A percentile compares a stretch with the other conserved stretches of the same genome.
Conservation (phyloP, 495 filamentous ascomycete species). For the Lasiosphaeria ovina region DNA sequence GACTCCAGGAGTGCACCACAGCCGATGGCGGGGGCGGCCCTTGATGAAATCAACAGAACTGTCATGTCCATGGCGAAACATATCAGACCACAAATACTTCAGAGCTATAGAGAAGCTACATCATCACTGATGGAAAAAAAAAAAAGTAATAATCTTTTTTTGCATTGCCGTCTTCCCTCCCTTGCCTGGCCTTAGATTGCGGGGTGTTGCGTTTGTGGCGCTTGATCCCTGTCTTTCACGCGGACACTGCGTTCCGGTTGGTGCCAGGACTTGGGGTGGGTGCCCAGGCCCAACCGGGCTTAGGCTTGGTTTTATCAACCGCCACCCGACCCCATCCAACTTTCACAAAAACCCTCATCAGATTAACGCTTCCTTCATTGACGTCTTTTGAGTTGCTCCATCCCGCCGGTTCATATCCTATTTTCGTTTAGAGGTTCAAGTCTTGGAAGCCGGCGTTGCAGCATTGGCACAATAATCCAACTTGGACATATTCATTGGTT, state of each 20-base stretch:
- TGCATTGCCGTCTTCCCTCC: neutral
- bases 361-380: too few species aligned
- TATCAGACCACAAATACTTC: slow-evolving; percentile 1
- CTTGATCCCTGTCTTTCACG: slow-evolving; percentile 4
- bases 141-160: neutral
- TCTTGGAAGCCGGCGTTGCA: too few species aligned
- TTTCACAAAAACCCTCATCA: too few species aligned
- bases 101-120: neutral
- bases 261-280: neutral
- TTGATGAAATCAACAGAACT: neutral
- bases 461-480: too few species aligned
- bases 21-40: neutral
- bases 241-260: neutral
- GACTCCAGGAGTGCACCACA: neutral
- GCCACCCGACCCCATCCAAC: too few species aligned
- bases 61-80: neutral
- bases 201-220: slow-evolving; percentile 15
- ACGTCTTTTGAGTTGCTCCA: too few species aligned
- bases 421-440: too few species aligned
- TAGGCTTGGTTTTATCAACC: too few species aligned
- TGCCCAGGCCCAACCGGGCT: too few species aligned
- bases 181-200: neutral
- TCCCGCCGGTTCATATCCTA: too few species aligned
- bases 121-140: slow-evolving; percentile 1
- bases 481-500: too few species aligned